Percentiles rank a stretch among this genome's conserved stretches.
Evolutionary conservation across 2,329 filamentous ascomycete genomes (phyloP).

Genomic region (Fusarium nelsonii): DNA sequence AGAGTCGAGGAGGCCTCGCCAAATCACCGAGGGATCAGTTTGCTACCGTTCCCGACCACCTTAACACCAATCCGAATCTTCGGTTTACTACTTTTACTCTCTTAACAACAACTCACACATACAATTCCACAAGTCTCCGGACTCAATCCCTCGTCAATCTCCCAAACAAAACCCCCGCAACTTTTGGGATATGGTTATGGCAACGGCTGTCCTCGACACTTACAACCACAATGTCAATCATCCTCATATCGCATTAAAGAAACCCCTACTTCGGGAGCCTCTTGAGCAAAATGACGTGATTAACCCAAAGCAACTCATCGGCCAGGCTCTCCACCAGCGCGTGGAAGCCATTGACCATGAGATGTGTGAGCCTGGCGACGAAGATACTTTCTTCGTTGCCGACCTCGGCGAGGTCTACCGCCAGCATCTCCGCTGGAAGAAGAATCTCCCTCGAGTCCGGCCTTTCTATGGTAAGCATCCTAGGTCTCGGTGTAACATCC

Average conservation of each 20-base stretch:
- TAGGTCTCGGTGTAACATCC: too few species aligned
- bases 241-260: constrained; percentile 62
- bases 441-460: constrained; percentile 90
- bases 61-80: constrained; percentile 71
- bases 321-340: constrained; percentile 86
- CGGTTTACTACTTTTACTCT: constrained; percentile 24
- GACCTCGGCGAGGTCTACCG: constrained; percentile 99
- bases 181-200: constrained; percentile 73
- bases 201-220: constrained; percentile 69
- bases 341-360: constrained; percentile 88
- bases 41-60: constrained; percentile 96
- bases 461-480: constrained; percentile 86
- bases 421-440: constrained; percentile 98
- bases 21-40: constrained; percentile 89
- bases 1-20: constrained; percentile 99
- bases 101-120: constrained; percentile 15
- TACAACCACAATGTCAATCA: constrained; percentile 64
- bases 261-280: constrained; percentile 55
- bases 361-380: constrained; percentile 88
- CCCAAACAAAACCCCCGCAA: constrained; percentile 38
- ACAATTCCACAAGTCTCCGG: constrained; percentile 3
- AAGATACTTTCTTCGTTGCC: constrained; percentile 98
- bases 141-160: constrained; percentile 32
- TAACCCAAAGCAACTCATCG: constrained; percentile 82
- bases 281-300: constrained; percentile 57